Evolutionary conservation across 2,329 filamentous ascomycete genomes (phyloP), one percentile per base, ranked within the genome.

Genomic region (Talaromyces albobiverticillius): DNA sequence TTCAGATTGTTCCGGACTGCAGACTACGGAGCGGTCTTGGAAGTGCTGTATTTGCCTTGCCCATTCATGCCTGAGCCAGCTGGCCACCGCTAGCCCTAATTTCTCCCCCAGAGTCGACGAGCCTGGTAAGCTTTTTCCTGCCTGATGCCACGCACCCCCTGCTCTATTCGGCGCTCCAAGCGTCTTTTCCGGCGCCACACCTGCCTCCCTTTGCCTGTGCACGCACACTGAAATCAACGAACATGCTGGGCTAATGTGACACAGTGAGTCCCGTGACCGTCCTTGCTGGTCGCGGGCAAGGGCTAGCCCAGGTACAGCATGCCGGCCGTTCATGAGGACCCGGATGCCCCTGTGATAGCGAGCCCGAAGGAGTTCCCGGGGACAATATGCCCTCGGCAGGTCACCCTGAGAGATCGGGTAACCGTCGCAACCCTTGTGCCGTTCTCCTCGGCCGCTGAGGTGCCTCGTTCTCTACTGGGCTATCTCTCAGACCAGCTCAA

Each of bases 401-500:
- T 95, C 58, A 93, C 86, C 1, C 82, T 95, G 54, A 83, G 90
- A 58, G 90, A 95, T 72, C 84, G 90, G 47, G 86, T 91, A 61
- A 95, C 90, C 0, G 84, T 88, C 46, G 91, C 90, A 8, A 95
- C 90, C 1, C 79, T 95, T 42, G 82, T 95, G 48, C 91, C 91
- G 9, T 91, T 95, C 70, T 85, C 84, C 16, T 88, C 87, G n/a
- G 82, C 83, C 16, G 78, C 84, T 54, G 83, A 91, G 66, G 86
- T 95, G n/a, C 91, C 91, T 2, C 76, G 79, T 36, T 86, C 87
- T 6, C 77, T 96, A 55, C 77, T 93, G 32, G 80, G 80, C 36
- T 94, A 95, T 66, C 82, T 96, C 45, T 88, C 83, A 62, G 88
- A 90, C 65, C 87, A 94, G 73, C 81, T 95, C 63, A 93, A 92